Evolutionary conservation across 768 basidiomycete species (phyloP), one percentile per base, ranked within the genome.

Genomic region (Suillus subluteus): DNA sequence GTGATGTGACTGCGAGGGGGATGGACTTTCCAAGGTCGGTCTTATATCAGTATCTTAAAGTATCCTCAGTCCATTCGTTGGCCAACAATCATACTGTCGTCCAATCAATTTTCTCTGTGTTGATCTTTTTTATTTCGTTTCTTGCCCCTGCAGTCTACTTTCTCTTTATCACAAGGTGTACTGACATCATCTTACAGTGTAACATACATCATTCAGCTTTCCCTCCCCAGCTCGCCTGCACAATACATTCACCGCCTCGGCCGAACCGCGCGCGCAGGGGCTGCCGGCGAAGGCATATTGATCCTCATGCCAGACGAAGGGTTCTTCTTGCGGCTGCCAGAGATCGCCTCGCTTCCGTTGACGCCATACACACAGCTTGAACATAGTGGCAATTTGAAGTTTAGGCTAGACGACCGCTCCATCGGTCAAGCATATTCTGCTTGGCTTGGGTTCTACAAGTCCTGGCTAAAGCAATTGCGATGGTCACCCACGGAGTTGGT

Each of bases 161-260:
- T n/a, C 5, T 38, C n/a, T 58, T 61, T 26, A 12, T 61, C 5
- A 26, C 43, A 46, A 43, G 40, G 2, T 23, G 40, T 61, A 30
- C 59, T 61, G 18, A 61, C 26, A 11, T 61, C 18, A 4, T 23
- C 61, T 41, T 62, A 35, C 69, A 85, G 86, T 21, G 87, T 91
- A 8, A 87, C 88, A 0, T 80, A 84, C 1, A 84, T 91, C 55
- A 70, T 89, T 8, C 89, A 91, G 72, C 74, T 88, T 64, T 88
- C 88, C 66, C 82, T 91, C 68, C 91, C 91, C 15, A 83, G 86
- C 0, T 84, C 88, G 64, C 82, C 87, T 32, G 91, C 92, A 71
- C 91, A 92, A 73, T 92, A 93, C 76, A 88, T 93, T 64, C 91
- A 92, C 71, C 86, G 91, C 26, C 87, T 93, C 8, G 91, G 91